A percentile compares a stretch with the other conserved stretches of the same genome.
phyloP scores from a whole-genome alignment of 2,329 filamentous ascomycete species.

The Fusarium oligoseptatum region DNA sequence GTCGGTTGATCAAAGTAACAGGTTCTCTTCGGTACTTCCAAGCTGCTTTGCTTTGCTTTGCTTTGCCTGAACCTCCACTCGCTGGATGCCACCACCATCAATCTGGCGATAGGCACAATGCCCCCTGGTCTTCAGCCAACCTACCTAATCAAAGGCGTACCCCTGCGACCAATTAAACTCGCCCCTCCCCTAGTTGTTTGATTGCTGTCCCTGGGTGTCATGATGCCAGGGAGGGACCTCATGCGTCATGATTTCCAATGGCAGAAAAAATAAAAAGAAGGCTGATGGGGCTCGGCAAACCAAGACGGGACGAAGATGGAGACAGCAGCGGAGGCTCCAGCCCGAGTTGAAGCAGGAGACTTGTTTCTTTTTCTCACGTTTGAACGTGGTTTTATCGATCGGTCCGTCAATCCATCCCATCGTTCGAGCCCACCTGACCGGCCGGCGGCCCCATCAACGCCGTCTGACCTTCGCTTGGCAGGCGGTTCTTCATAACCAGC shows the following conservation, averaged over 20 bases:
- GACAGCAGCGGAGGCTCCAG: slow-evolving; percentile 25
- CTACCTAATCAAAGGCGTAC: slow-evolving; percentile 21
- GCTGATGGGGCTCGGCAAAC: slow-evolving; percentile 17
- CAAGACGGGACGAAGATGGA: slow-evolving; percentile 34
- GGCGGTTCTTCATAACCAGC: slow-evolving; percentile 9
- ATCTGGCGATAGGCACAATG: background rate
- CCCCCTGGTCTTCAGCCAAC: slow-evolving; percentile 2
- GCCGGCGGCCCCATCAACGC: slow-evolving; percentile 30
- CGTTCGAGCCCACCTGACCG: slow-evolving; percentile 32
- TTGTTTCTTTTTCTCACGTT: slow-evolving; percentile 14
- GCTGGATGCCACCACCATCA: background rate
- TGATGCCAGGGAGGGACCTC: slow-evolving; percentile 28
- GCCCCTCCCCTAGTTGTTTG: slow-evolving; percentile 17
- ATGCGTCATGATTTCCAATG: slow-evolving; percentile 28
- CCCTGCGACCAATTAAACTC: slow-evolving; percentile 33
- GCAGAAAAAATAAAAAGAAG: slow-evolving; percentile 1
- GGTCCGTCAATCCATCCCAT: slow-evolving; percentile 38
- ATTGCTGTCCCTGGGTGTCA: slow-evolving; percentile 25
- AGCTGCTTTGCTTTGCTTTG: background rate
- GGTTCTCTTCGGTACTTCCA: slow-evolving; percentile 2
- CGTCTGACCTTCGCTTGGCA: slow-evolving; percentile 25
- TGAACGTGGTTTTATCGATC: slow-evolving; percentile 31
- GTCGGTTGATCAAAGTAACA: slow-evolving; percentile 12
- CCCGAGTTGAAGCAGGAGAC: slow-evolving; percentile 18
- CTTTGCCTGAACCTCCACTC: slow-evolving; percentile 18